Evolutionary conservation across 495 filamentous ascomycete species (phyloP).

Genomic region (Ascodesmis nigricans): DNA sequence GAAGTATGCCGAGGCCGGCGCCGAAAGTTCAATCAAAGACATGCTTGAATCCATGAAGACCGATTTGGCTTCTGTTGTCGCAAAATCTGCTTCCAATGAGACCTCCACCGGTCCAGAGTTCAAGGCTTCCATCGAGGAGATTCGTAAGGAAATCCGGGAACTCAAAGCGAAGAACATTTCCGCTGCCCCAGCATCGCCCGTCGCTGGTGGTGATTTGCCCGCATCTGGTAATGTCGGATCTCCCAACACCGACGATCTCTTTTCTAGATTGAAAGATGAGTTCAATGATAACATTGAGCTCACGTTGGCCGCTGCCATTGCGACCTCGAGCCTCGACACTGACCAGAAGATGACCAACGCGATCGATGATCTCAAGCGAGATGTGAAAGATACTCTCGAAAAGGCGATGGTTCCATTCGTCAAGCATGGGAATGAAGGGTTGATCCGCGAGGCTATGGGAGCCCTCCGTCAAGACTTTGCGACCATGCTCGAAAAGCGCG

Average conservation of each 20-base stretch:
- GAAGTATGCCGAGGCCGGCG: constrained; percentile 9
- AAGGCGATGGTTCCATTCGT: constrained; percentile 19
- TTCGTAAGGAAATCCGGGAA: constrained; percentile 18
- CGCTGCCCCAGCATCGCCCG: constrained; percentile 2
- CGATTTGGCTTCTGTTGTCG: constrained; percentile 11
- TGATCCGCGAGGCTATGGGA: constrained; percentile 9
- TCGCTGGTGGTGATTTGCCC: not conserved
- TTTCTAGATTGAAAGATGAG: constrained; percentile 42
- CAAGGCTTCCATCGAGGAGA: constrained; percentile 13
- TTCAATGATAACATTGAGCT: constrained; percentile 28
- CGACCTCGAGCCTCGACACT: constrained; percentile 19
- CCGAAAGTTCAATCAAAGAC: constrained; percentile 9
- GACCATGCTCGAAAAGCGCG: constrained; percentile 1
- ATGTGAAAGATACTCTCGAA: constrained; percentile 20
- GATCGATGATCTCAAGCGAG: constrained; percentile 19
- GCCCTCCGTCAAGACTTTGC: constrained; percentile 3
- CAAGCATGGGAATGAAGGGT: constrained; percentile 11
- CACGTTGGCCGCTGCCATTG: constrained; percentile 18
- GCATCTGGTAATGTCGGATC: constrained; percentile 24
- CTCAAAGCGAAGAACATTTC: constrained; percentile 15
- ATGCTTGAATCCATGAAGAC: constrained; percentile 15
- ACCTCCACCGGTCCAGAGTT: constrained; percentile 3
- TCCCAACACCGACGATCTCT: constrained; percentile 37
- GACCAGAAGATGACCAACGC: constrained; percentile 20
- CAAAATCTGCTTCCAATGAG: constrained; percentile 6